phyloP scores from a whole-genome alignment of 129 eudicot species.

The Flaveria ramosissima region DNA sequence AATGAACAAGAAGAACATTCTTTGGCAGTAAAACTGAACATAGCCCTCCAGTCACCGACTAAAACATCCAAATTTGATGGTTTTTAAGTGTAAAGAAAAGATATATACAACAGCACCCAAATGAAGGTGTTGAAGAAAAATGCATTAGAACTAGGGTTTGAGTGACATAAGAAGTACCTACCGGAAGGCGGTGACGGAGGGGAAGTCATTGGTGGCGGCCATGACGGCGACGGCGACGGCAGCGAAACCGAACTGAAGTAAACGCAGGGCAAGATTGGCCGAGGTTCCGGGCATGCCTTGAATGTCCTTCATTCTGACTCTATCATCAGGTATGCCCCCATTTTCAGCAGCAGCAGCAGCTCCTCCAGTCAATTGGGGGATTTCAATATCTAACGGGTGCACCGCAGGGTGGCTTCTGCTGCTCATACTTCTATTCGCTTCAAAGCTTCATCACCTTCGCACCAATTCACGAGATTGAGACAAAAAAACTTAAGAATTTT shows the following conservation, averaged over 20 bases:
- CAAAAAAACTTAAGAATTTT: background rate
- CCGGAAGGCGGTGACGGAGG: slow-evolving; percentile 45
- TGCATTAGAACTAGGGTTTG: background rate
- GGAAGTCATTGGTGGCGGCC: slow-evolving; percentile 62
- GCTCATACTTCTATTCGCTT: slow-evolving; percentile 16
- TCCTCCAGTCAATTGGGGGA: slow-evolving; percentile 26
- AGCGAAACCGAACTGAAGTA: slow-evolving; percentile 58
- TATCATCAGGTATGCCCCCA: slow-evolving; percentile 32
- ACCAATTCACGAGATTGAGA: background rate
- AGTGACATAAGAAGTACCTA: slow-evolving; percentile 42
- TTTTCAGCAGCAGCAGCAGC: background rate
- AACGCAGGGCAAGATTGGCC: slow-evolving; percentile 51
- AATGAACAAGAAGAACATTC: no score
- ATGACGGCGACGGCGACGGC: slow-evolving; percentile 67
- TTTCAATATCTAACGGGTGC: slow-evolving; percentile 46
- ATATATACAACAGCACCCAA: background rate
- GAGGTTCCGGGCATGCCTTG: slow-evolving; percentile 82
- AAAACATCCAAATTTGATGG: no score
- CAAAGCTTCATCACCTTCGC: no score
- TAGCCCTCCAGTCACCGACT: no score
- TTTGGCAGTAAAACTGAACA: no score
- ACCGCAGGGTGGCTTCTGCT: slow-evolving; percentile 51
- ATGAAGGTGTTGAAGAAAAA: background rate
- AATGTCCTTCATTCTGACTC: slow-evolving; percentile 63
- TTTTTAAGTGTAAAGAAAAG: no score